Conservation (phyloP, 352 stramenopile genomes). For the Pythium coloratum region DNA sequence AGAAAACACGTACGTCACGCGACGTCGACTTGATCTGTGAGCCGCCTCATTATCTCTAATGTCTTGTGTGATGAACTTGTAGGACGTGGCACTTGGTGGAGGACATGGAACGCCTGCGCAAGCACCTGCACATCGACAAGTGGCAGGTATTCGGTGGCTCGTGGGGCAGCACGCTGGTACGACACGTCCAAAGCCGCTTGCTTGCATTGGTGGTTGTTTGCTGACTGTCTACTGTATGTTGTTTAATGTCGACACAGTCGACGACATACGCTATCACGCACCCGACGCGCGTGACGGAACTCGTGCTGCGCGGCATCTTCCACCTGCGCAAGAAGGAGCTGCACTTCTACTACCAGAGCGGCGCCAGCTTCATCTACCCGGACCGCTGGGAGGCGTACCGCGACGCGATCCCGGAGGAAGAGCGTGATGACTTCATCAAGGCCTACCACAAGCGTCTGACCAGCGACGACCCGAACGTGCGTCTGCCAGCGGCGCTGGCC, state of each 20-base stretch:
- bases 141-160: constrained; percentile 95
- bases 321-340: constrained; percentile 90
- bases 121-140: constrained; percentile 83
- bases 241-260: constrained; percentile 32
- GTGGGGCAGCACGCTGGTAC: constrained; percentile 92
- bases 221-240: background rate
- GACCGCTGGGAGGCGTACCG: constrained; percentile 91
- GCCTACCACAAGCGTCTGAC: constrained; percentile 89
- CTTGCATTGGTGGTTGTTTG: too few relatives aligned
- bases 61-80: background rate
- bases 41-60: background rate
- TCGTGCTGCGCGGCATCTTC: constrained; percentile 94
- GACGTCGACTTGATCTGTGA: constrained; percentile 1
- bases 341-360: constrained; percentile 92
- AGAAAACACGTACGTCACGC: constrained; percentile 75
- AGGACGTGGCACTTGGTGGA: constrained; percentile 90
- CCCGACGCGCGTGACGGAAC: constrained; percentile 73
- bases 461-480: constrained; percentile 82
- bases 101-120: constrained; percentile 92
- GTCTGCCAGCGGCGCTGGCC: constrained; percentile 76
- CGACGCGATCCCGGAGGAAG: constrained; percentile 82
- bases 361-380: constrained; percentile 89
- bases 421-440: constrained; percentile 81
- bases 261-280: constrained; percentile 92
- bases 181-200: background rate